Evolutionary conservation across 2,329 filamentous ascomycete species (phyloP).

Genomic region (Xylariales sp.): DNA sequence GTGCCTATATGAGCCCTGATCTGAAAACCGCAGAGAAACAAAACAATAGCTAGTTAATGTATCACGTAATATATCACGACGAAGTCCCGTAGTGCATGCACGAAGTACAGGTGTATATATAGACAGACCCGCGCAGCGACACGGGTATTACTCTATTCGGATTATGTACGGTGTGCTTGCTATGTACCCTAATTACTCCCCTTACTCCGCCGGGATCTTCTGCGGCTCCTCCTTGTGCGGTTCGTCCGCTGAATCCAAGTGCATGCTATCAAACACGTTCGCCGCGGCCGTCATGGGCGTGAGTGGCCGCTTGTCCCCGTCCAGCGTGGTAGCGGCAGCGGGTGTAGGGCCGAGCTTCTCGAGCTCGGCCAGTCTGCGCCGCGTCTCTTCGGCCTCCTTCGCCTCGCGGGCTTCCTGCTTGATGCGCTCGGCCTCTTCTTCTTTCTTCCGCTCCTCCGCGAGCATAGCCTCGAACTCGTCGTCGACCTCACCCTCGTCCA

Average conservation of each 20-base stretch:
- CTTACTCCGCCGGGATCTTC: slow-evolving; percentile 30
- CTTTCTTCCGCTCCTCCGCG: slow-evolving; percentile 65
- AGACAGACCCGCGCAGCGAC: too few species aligned
- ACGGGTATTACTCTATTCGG: slow-evolving; percentile 28
- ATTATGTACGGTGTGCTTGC: slow-evolving; percentile 9
- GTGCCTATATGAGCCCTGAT: slow-evolving; percentile 1
- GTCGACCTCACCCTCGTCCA: slow-evolving; percentile 88
- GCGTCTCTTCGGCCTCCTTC: slow-evolving; percentile 60
- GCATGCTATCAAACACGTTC: slow-evolving; percentile 53
- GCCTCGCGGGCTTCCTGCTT: slow-evolving; percentile 59
- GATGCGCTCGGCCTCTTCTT: slow-evolving; percentile 58
- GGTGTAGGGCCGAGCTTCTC: slow-evolving; percentile 54
- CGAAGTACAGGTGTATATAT: not conserved
- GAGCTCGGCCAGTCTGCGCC: slow-evolving; percentile 62
- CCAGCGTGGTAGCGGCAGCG: slow-evolving; percentile 41
- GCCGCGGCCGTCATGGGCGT: slow-evolving; percentile 50
- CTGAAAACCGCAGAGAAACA: not conserved
- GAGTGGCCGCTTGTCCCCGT: slow-evolving; percentile 49
- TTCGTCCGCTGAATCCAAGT: slow-evolving; percentile 47
- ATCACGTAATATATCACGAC: not conserved
- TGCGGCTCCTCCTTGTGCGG: slow-evolving; percentile 21
- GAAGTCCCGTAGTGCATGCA: too few species aligned
- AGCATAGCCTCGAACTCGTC: slow-evolving; percentile 86
- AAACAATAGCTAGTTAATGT: slow-evolving; percentile 1
- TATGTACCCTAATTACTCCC: not conserved